These are phyloP conservation scores for Macadamia tetraphylla DNA, from an alignment of 164 flowering plant genomes.

Conservation along the genomic window DNA sequence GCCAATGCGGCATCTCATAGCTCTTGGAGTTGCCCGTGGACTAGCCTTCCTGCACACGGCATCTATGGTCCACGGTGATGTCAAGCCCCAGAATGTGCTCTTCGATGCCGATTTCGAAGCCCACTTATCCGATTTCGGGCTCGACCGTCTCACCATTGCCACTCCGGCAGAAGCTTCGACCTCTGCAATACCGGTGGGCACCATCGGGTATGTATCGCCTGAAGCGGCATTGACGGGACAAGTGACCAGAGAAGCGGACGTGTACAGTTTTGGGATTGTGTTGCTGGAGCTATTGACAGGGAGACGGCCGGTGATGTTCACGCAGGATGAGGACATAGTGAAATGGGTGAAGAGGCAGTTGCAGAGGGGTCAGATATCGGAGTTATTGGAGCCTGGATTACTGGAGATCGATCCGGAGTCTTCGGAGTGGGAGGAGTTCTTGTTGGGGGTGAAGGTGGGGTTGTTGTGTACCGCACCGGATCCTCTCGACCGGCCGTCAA, in stretches of 20 bases:
- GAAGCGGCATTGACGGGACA: conserved; percentile 60
- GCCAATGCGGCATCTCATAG: conserved; percentile 77
- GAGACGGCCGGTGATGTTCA: conserved; percentile 73
- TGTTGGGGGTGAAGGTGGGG: conserved; percentile 86
- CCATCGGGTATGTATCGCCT: conserved; percentile 76
- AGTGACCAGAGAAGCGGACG: conserved; percentile 60
- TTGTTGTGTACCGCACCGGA: conserved; percentile 84
- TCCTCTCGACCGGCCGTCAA: conserved; percentile 77
- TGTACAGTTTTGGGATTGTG: conserved; percentile 87
- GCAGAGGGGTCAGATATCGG: conserved; percentile 76
- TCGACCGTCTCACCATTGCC: conserved; percentile 39
- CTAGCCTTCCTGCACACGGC: conserved; percentile 69
- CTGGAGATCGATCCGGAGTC: conserved; percentile 94
- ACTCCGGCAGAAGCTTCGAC: conserved; percentile 47
- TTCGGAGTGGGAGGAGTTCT: conserved; percentile 96
- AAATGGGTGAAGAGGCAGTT: conserved; percentile 93
- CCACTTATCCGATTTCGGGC: conserved; percentile 85
- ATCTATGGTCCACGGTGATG: conserved; percentile 21
- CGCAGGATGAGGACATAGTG: conserved; percentile 85
- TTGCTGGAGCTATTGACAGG: conserved; percentile 84
- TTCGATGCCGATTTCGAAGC: conserved; percentile 97
- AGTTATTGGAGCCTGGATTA: conserved; percentile 79
- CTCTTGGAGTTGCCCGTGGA: too few relatives aligned
- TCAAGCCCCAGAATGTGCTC: conserved; percentile 69
- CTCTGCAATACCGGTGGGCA: conserved; percentile 56